Conservation (phyloP, 2,329 filamentous ascomycete species). For the Alternaria gansuensis region DNA sequence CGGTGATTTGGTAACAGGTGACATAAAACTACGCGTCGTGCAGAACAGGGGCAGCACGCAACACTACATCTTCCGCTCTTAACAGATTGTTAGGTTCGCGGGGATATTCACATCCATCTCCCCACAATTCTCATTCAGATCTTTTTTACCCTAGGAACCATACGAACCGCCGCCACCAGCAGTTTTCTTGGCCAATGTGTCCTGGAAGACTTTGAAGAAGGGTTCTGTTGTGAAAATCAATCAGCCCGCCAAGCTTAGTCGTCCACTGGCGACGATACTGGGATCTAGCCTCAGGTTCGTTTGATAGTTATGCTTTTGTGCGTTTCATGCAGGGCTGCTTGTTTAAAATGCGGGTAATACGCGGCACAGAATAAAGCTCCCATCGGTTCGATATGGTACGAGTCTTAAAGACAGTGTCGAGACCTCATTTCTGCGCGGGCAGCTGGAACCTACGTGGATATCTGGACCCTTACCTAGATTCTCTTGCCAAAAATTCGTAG, state of each 20-base stretch:
- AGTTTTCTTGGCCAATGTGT: slow-evolving; percentile 59
- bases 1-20: slow-evolving; percentile 66
- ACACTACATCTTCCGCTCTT: slow-evolving; percentile 66
- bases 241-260: background rate
- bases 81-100: slow-evolving; percentile 60
- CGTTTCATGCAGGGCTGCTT: slow-evolving; percentile 2
- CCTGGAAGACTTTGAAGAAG: slow-evolving; percentile 68
- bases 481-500: background rate
- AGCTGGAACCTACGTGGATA: background rate
- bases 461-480: background rate
- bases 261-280: slow-evolving; percentile 10
- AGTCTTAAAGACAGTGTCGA: background rate
- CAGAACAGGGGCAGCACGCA: slow-evolving; percentile 59
- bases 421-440: background rate
- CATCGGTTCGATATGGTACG: background rate
- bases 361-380: slow-evolving; percentile 17
- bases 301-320: slow-evolving; percentile 2
- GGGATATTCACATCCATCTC: slow-evolving; percentile 64
- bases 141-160: slow-evolving; percentile 61
- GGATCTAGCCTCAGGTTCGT: background rate
- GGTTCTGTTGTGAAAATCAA: no score
- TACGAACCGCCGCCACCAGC: slow-evolving; percentile 53
- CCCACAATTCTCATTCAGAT: slow-evolving; percentile 57
- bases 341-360: slow-evolving; percentile 13
- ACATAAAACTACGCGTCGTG: slow-evolving; percentile 59